Evolutionary conservation across 768 basidiomycete species (phyloP).

Genomic region (Mycena epipterygia): DNA sequence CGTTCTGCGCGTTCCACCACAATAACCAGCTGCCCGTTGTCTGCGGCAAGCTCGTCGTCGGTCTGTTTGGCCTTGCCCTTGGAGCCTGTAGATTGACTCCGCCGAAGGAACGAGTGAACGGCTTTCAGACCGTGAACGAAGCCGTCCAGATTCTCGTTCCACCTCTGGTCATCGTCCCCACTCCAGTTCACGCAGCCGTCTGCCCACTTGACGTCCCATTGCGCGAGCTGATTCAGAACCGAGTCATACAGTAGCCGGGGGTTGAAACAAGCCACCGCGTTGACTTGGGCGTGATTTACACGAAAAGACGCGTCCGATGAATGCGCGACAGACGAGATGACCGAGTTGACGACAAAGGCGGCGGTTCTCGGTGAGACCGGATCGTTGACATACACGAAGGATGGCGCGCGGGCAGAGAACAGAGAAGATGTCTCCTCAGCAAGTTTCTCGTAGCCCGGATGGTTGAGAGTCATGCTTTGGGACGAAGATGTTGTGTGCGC

Average conservation of each 20-base stretch:
- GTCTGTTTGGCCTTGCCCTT: slow-evolving; percentile 37
- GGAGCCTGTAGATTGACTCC: slow-evolving; percentile 8
- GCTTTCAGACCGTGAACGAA: slow-evolving; percentile 78
- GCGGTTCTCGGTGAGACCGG: slow-evolving; percentile 63
- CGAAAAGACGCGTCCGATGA: slow-evolving; percentile 40
- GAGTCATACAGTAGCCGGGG: slow-evolving; percentile 76
- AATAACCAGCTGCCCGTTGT: slow-evolving; percentile 64
- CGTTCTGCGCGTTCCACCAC: slow-evolving; percentile 78
- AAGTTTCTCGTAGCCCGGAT: slow-evolving; percentile 36
- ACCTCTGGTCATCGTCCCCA: slow-evolving; percentile 55
- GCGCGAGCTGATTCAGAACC: slow-evolving; percentile 70
- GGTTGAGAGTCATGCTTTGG: slow-evolving; percentile 3
- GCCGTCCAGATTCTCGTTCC: slow-evolving; percentile 75
- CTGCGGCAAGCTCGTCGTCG: slow-evolving; percentile 24
- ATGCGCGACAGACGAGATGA: slow-evolving; percentile 47
- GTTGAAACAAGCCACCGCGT: slow-evolving; percentile 73
- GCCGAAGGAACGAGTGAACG: slow-evolving; percentile 46
- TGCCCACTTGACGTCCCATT: slow-evolving; percentile 70
- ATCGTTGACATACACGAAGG: slow-evolving; percentile 80
- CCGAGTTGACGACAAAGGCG: slow-evolving; percentile 54
- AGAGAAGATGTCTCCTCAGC: slow-evolving; percentile 51
- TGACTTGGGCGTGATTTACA: slow-evolving; percentile 60
- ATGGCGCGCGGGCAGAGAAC: slow-evolving; percentile 61
- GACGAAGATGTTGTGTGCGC: background rate
- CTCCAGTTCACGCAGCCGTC: slow-evolving; percentile 74